Conservation (phyloP, 2,329 filamentous ascomycete genomes). For the Fusarium sp. region DNA sequence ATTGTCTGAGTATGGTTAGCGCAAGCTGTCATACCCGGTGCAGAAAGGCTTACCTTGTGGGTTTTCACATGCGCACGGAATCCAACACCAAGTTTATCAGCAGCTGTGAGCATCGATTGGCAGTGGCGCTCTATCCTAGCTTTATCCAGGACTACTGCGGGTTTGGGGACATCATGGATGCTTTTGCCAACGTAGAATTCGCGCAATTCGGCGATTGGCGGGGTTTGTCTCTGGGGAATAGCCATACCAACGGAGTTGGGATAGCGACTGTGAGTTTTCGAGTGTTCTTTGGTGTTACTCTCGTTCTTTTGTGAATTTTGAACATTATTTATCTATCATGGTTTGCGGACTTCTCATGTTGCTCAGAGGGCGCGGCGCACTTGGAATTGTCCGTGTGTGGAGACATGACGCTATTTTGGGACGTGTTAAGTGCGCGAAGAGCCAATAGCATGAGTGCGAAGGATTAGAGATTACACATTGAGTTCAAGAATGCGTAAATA, state of each 20-base stretch:
- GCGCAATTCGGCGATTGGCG: slow-evolving; percentile 28
- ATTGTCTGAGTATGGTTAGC: slow-evolving; percentile 58
- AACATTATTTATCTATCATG: neutral
- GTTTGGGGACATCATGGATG: slow-evolving; percentile 61
- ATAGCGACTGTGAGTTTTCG: neutral
- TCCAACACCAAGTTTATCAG: slow-evolving; percentile 61
- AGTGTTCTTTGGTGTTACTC: accelerated
- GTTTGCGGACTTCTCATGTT: neutral
- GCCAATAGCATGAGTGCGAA: too few relatives aligned
- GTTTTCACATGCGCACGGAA: slow-evolving; percentile 76
- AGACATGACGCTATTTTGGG: neutral
- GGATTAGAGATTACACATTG: too few relatives aligned
- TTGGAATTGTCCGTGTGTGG: neutral
- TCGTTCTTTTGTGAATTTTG: too few relatives aligned
- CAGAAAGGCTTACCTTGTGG: slow-evolving; percentile 64
- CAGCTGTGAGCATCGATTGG: slow-evolving; percentile 66
- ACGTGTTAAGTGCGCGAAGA: neutral
- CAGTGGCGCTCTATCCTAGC: slow-evolving; percentile 69
- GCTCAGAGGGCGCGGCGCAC: slow-evolving; percentile 8
- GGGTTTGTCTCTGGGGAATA: slow-evolving; percentile 39
- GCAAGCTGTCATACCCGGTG: accelerated
- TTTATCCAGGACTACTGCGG: slow-evolving; percentile 68
- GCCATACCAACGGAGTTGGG: slow-evolving; percentile 19
- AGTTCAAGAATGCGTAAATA: too few relatives aligned
- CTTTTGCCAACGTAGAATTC: slow-evolving; percentile 48